Conservation (phyloP, 1,139 yeast genomes). For the Diutina ranongensis region DNA sequence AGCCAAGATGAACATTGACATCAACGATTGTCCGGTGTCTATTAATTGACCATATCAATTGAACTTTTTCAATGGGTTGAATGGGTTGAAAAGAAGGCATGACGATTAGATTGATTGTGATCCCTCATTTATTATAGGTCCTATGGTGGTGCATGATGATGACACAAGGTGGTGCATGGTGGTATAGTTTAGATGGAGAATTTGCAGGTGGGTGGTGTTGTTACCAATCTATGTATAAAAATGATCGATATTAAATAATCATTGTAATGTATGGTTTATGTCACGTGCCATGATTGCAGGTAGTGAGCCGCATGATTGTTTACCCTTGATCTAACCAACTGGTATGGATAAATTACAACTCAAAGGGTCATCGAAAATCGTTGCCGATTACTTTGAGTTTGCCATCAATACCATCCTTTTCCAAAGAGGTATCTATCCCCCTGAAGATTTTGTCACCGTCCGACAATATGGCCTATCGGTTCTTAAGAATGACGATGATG, state of each 20-base stretch:
- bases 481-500: constrained; percentile 65
- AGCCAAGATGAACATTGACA: neutral
- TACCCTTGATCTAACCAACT: too few relatives aligned
- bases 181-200: too few relatives aligned
- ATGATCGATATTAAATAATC: too few relatives aligned
- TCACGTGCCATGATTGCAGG: too few relatives aligned
- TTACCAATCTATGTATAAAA: too few relatives aligned
- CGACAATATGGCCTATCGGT: constrained; percentile 73
- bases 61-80: neutral
- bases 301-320: too few relatives aligned
- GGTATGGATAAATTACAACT: constrained; percentile 36
- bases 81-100: neutral
- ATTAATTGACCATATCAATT: neutral
- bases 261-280: too few relatives aligned
- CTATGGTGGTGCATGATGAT: too few relatives aligned
- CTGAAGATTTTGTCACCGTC: constrained; percentile 74
- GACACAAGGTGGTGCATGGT: too few relatives aligned
- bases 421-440: constrained; percentile 85
- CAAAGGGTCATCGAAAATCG: constrained; percentile 67
- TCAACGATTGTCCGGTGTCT: too few relatives aligned
- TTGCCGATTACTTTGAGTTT: constrained; percentile 77
- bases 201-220: neutral
- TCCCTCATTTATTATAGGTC: too few relatives aligned
- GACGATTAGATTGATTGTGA: neutral
- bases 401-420: constrained; percentile 72